phyloP scores from a whole-genome alignment of 2,329 filamentous ascomycete species.

The Venturia nashicola region DNA sequence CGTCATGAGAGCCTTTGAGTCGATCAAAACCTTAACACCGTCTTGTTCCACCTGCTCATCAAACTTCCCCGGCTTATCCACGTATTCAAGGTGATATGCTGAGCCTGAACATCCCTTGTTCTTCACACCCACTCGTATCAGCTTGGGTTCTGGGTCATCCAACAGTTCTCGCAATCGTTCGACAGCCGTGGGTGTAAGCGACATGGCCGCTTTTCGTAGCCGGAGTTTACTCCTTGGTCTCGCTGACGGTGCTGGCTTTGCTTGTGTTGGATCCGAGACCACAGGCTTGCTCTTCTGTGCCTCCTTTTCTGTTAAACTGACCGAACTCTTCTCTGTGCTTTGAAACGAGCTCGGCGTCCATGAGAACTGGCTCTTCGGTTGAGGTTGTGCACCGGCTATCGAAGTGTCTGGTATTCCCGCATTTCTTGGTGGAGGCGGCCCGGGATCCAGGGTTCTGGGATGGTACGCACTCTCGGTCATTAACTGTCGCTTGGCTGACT shows the following conservation, averaged over 20 bases:
- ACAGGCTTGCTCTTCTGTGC: conserved; percentile 52
- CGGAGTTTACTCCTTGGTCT: conserved; percentile 50
- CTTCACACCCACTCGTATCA: conserved; percentile 88
- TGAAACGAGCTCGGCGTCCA: conserved; percentile 25
- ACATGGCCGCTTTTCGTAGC: conserved; percentile 84
- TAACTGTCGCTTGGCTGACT: conserved; percentile 32
- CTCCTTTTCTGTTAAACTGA: conserved; percentile 43
- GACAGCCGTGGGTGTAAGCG: conserved; percentile 67
- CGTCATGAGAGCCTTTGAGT: conserved; percentile 94
- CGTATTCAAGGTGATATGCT: conserved; percentile 88
- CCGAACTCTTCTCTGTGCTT: conserved; percentile 8
- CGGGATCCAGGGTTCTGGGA: conserved; percentile 44
- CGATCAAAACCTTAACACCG: conserved; percentile 87
- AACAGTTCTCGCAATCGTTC: conserved; percentile 65
- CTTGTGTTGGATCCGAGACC: conserved; percentile 17
- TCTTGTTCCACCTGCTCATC: conserved; percentile 94
- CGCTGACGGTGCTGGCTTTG: conserved; percentile 16
- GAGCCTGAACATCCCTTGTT: conserved; percentile 90
- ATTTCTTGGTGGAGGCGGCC: conserved; percentile 46
- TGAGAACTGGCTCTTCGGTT: conserved; percentile 35
- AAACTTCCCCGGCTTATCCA: conserved; percentile 77
- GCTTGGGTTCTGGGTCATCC: conserved; percentile 75
- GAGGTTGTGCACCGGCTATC: conserved; percentile 40
- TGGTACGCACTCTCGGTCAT: conserved; percentile 55
- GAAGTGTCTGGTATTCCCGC: conserved; percentile 47